Evolutionary conservation across 495 filamentous ascomycete species (phyloP).

Genomic region (Lasiosphaeria miniovina): DNA sequence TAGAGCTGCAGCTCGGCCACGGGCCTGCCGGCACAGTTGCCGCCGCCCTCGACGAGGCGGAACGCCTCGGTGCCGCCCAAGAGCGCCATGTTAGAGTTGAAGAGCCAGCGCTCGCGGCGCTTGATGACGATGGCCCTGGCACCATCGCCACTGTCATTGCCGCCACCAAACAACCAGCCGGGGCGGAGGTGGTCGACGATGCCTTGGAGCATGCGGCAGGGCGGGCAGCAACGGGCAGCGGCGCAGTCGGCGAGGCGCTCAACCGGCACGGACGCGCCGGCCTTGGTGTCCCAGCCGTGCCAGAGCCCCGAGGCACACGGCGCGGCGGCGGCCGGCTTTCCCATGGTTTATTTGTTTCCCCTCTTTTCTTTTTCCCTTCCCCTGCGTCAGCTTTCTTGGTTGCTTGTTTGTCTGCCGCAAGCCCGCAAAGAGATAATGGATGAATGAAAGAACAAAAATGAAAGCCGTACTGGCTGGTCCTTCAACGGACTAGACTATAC

Average conservation of each 20-base stretch:
- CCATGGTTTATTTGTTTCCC: no score
- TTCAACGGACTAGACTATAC: no score
- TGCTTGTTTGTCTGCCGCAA: no score
- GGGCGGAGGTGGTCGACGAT: background rate
- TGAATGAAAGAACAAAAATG: no score
- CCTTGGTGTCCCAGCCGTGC: background rate
- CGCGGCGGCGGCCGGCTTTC: no score
- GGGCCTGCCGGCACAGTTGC: background rate
- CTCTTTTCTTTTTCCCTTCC: no score
- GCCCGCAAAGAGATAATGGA: no score
- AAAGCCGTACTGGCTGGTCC: no score
- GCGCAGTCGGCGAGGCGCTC: background rate
- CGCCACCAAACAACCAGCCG: background rate
- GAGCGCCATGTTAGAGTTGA: background rate
- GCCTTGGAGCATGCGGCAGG: background rate
- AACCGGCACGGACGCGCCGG: background rate
- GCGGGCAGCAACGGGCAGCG: background rate
- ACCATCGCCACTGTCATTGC: background rate
- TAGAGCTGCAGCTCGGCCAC: background rate
- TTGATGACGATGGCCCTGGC: background rate
- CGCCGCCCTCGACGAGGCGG: background rate
- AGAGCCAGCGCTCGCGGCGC: background rate
- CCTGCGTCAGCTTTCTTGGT: no score
- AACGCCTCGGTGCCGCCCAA: background rate
- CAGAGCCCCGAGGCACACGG: background rate